Conservation (phyloP, 371 early-diverging fungal genomes). For the Haplosporangium sp. region DNA sequence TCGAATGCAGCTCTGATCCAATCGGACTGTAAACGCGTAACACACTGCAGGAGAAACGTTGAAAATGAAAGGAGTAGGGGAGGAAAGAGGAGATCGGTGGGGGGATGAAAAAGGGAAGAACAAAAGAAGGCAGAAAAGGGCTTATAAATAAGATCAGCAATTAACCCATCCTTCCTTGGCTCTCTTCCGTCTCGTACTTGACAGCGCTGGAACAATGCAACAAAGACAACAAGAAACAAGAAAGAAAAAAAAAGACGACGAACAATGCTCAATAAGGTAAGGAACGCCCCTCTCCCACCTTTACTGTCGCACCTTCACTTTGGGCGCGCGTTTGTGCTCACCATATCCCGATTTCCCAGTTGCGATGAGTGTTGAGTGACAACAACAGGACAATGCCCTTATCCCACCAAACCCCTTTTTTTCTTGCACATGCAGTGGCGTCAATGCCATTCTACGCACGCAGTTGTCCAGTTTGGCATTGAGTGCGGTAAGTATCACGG, state of each 20-base stretch:
- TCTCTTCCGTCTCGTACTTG: no score
- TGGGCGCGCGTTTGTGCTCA: neutral
- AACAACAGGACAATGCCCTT: neutral
- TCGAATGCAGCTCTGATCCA: no score
- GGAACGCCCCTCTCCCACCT: conserved; percentile 1
- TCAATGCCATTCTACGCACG: no score
- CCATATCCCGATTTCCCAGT: neutral
- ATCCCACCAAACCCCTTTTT: no score
- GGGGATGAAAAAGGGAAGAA: neutral
- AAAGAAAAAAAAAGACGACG: neutral
- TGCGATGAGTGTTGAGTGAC: conserved; percentile 2
- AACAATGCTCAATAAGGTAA: conserved; percentile 29
- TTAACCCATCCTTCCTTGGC: neutral
- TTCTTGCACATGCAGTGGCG: no score
- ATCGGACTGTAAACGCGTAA: no score
- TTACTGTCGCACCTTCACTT: neutral
- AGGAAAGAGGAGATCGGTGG: neutral
- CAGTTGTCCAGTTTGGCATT: no score
- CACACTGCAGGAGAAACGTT: no score
- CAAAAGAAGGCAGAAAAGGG: neutral
- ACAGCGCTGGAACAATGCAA: no score
- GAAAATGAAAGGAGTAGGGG: conserved; percentile 1
- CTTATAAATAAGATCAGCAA: neutral
- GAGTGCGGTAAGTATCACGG: no score
- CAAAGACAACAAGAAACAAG: no score